phyloP scores from a whole-genome alignment of 305 asterid genomes.

The Andrographis paniculata region DNA sequence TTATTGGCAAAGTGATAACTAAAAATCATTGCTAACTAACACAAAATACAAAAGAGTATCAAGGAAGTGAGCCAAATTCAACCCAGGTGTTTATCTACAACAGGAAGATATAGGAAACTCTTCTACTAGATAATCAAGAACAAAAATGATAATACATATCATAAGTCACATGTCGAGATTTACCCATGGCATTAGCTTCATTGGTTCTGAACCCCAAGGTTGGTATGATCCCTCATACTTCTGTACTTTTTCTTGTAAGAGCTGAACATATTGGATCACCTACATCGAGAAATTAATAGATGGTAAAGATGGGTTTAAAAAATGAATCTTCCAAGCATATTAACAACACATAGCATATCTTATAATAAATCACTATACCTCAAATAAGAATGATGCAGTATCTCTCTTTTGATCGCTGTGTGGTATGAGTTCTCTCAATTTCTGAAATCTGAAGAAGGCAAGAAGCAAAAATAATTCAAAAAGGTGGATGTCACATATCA shows the following conservation, averaged over 20 bases:
- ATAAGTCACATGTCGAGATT: constrained; percentile 13
- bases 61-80: constrained; percentile 22
- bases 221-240: constrained; percentile 81
- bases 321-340: constrained; percentile 2
- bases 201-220: constrained; percentile 83
- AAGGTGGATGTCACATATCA: neutral
- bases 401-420: constrained; percentile 80
- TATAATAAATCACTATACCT: constrained; percentile 31
- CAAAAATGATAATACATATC: constrained; percentile 5
- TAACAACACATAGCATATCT: neutral
- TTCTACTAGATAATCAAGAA: constrained; percentile 9
- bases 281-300: constrained; percentile 32
- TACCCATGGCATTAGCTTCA: constrained; percentile 98
- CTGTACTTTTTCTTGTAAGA: constrained; percentile 74
- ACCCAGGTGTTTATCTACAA: constrained; percentile 17
- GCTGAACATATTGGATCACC: constrained; percentile 90
- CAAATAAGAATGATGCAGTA: constrained; percentile 76
- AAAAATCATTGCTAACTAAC: neutral
- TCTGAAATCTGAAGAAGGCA: constrained; percentile 51
- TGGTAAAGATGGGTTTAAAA: constrained; percentile 16
- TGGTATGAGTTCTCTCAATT: constrained; percentile 81
- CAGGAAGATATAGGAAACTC: constrained; percentile 7
- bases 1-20: too few relatives aligned
- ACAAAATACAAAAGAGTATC: constrained; percentile 16
- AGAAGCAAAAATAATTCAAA: neutral